phyloP scores from a whole-genome alignment of 2,329 filamentous ascomycete genomes.

The Cyphellophora attinorum region DNA sequence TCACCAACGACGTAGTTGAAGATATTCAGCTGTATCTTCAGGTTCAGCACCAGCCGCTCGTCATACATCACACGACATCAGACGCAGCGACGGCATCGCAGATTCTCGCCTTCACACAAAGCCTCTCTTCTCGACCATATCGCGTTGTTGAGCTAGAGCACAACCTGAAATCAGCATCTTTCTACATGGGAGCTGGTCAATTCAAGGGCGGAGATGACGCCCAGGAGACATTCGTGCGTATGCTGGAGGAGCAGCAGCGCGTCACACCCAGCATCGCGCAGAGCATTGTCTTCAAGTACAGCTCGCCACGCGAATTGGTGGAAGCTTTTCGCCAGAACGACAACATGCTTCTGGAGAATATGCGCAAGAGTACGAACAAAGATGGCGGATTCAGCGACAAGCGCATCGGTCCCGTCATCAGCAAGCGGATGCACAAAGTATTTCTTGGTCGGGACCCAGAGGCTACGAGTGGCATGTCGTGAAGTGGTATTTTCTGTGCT shows the following conservation, averaged over 20 bases:
- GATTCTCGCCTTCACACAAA: constrained; percentile 65
- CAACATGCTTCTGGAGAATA: constrained; percentile 51
- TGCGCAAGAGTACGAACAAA: constrained; percentile 43
- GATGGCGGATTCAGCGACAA: constrained; percentile 35
- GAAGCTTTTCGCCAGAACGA: constrained; percentile 39
- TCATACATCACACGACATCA: constrained; percentile 60
- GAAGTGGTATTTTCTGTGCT: constrained; percentile 2
- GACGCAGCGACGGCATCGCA: constrained; percentile 60
- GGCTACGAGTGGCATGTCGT: constrained; percentile 30
- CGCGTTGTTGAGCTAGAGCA: constrained; percentile 39
- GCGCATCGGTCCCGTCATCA: constrained; percentile 37
- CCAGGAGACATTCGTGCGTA: constrained; percentile 58
- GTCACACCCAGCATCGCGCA: constrained; percentile 65
- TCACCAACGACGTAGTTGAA: constrained; percentile 61
- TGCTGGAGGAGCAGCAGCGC: constrained; percentile 66
- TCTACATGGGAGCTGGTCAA: constrained; percentile 73
- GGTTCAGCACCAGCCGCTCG: constrained; percentile 48
- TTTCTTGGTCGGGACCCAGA: constrained; percentile 37
- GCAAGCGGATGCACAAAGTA: constrained; percentile 38
- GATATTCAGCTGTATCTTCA: constrained; percentile 63
- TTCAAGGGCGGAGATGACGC: constrained; percentile 56
- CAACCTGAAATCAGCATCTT: constrained; percentile 45
- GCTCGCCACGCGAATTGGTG: constrained; percentile 48
- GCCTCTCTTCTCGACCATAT: constrained; percentile 69
- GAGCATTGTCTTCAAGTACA: constrained; percentile 55